Evolutionary conservation across 305 asterid species (phyloP).

Genomic region (Andrographis paniculata): DNA sequence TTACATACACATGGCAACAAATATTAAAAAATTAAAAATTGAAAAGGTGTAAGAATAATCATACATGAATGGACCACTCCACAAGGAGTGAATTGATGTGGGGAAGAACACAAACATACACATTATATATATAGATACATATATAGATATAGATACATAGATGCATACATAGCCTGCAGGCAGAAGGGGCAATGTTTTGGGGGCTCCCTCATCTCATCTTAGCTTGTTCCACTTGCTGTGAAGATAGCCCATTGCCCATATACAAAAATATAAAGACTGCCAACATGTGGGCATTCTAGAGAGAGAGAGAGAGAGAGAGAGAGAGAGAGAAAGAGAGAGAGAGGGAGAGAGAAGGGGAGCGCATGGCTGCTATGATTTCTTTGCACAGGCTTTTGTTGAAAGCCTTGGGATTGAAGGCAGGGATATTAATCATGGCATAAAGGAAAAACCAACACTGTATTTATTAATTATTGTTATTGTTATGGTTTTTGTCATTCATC

Average conservation of each 20-base stretch:
- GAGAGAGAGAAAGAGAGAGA: conserved; percentile 21
- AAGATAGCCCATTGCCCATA: conserved; percentile 18
- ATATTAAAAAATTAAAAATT: too few species aligned
- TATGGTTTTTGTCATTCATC: too few species aligned
- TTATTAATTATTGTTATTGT: too few species aligned
- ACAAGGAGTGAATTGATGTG: too few species aligned
- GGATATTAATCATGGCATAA: conserved; percentile 40
- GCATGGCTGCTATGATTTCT: conserved; percentile 56
- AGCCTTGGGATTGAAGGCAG: conserved; percentile 87
- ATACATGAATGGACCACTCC: too few species aligned
- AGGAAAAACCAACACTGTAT: too few species aligned
- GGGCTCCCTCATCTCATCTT: conserved; percentile 6
- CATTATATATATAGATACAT: too few species aligned
- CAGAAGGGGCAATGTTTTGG: conserved; percentile 16
- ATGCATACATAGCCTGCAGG: conserved; percentile 17
- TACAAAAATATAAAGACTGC: conserved; percentile 27
- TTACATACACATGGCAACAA: too few species aligned
- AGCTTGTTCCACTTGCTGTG: conserved; percentile 25
- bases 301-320: conserved; percentile 2
- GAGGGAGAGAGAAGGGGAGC: conserved; percentile 21
- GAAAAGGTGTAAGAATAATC: too few species aligned
- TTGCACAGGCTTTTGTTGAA: conserved; percentile 45
- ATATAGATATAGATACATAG: too few species aligned
- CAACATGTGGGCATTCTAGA: conserved; percentile 31
- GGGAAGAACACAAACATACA: too few species aligned